A percentile compares a stretch with the other conserved stretches of the same genome.
Conservation (phyloP, 768 basidiomycete genomes). For the Strobilomyces dryophilus region DNA sequence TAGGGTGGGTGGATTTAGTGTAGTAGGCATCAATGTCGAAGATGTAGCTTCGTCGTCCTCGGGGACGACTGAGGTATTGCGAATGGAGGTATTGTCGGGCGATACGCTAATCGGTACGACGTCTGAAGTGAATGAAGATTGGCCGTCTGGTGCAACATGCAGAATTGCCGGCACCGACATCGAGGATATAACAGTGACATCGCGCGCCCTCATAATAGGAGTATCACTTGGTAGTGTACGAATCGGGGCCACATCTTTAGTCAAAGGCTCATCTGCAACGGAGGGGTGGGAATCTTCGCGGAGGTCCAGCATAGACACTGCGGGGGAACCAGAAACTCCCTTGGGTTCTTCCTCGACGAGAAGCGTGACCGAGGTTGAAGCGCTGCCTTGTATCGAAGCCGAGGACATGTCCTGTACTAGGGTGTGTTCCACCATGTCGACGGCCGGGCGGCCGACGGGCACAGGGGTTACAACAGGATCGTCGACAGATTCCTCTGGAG, state of each 20-base stretch:
- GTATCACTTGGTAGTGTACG: not conserved
- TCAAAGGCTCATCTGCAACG: not conserved
- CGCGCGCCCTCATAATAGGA: not conserved
- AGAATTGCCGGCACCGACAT: not conserved
- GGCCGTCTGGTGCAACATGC: not conserved
- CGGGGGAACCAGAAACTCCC: constrained; percentile 9
- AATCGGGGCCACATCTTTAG: not conserved
- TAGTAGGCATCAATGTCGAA: not conserved
- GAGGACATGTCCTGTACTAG: not conserved
- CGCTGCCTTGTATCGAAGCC: constrained; percentile 2
- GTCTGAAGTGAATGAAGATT: not conserved
- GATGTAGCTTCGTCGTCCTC: not conserved
- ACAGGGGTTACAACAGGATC: constrained; percentile 8
- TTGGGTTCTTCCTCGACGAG: constrained; percentile 10
- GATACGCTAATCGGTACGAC: not conserved
- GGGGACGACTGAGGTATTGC: not conserved
- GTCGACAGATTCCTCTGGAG: constrained; percentile 4
- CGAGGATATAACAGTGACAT: not conserved
- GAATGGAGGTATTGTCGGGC: not conserved
- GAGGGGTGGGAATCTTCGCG: not conserved
- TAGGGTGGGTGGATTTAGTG: not conserved
- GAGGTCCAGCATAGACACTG: constrained; percentile 18
- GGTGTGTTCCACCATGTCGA: not conserved
- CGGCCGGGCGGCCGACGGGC: not conserved
- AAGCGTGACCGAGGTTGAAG: constrained; percentile 4